Base-by-base conservation (phyloP, 2,329 filamentous ascomycete genomes). In the Monosporascus ibericus region DNA sequence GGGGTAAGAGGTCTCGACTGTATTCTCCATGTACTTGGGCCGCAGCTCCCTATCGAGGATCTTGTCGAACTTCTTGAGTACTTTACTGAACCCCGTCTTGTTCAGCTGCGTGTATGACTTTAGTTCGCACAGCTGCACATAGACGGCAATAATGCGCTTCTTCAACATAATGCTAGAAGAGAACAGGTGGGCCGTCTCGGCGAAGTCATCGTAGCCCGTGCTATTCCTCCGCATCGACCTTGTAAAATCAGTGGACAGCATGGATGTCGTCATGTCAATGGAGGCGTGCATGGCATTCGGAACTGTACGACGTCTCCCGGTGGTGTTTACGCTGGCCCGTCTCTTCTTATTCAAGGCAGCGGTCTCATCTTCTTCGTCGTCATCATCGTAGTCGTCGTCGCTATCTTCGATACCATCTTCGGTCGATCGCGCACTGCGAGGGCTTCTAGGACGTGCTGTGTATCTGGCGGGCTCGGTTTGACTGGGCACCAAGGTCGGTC, bases 21-120 rank as follows among this genome's bases (percentile, higher is more conserved):
- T 78, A 34, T 82, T 74, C 52, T 82, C 79, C 70, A 96, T 84
- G 68, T 96, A 99, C 46, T 79, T 75, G 15, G 81, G 75, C 59
- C 92, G 91, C 51, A 97, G 76, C 61, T 86, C 86, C 58, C 86
- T 86, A 69, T 96, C 87, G 53, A 96, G 74, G 52, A 88, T 97
- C 76, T 99, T 99, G 78, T 99, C 94, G 65, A 94, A 99, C 71
- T 99, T 99, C 74, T 99, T 99, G 60, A 97, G 74, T 1, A 95
- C 92, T 72, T 99, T 99, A 64, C 86, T 84, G 72, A 99, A 99
- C 14, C 94, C 94, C 0, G 94, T 99, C 72, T 88, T 88, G 77
- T 99, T 99, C 57, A 99, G 82, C 73, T 97, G 92, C 51, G 92
- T 86, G 65, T 92, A 99, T 2, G 92, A 97, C 67, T 96, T 95